Conservation (phyloP, 1,284 basidiomycete genomes). For the Coniferiporia weirii region DNA sequence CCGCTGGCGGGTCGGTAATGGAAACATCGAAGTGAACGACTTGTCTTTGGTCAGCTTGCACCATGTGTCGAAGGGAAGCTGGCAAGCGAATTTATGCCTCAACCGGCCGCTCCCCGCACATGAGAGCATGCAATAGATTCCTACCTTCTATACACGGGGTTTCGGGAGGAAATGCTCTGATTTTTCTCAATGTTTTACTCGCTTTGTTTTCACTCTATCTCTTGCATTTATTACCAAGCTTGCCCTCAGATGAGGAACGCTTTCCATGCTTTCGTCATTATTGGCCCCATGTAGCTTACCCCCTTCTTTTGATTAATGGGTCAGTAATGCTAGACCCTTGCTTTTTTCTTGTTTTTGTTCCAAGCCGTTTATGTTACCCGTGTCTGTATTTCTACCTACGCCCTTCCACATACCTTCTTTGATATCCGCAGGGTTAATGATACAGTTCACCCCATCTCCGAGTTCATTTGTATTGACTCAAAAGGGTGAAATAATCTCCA, state of each 20-base stretch:
- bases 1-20: constrained; percentile 54
- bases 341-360: neutral
- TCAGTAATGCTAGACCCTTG: too few species aligned
- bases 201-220: too few species aligned
- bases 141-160: neutral
- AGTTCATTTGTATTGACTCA: neutral
- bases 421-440: neutral
- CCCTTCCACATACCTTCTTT: neutral
- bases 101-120: constrained; percentile 8
- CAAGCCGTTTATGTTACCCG: neutral
- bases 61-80: constrained; percentile 72
- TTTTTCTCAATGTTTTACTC: too few species aligned
- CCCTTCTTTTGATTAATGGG: too few species aligned
- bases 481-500: neutral
- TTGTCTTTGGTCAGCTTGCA: constrained; percentile 68
- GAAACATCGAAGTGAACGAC: constrained; percentile 55
- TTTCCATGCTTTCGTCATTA: too few species aligned
- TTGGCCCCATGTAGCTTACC: too few species aligned
- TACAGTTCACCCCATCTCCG: neutral
- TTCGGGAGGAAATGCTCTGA: too few species aligned
- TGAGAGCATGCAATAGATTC: neutral
- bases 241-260: too few species aligned
- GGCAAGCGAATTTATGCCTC: constrained; percentile 71
- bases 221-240: too few species aligned
- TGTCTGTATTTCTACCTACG: neutral